Evolutionary conservation across 371 early-diverging fungal genomes (phyloP).

Genomic region (Actinomortierella ambigua): DNA sequence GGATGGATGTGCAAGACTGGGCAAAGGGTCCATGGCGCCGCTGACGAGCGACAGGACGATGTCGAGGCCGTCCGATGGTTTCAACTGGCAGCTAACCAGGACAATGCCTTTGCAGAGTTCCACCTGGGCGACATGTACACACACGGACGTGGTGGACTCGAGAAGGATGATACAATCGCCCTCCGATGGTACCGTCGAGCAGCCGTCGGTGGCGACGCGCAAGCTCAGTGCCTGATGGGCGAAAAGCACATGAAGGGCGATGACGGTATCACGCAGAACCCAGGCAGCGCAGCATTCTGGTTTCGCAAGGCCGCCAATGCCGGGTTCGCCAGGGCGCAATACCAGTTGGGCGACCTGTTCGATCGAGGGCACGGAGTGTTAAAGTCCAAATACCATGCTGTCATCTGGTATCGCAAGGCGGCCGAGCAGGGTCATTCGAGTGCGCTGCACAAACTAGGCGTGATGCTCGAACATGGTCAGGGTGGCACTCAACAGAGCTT

Average conservation of each 20-base stretch:
- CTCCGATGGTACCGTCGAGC: slow-evolving; percentile 79
- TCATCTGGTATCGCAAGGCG: slow-evolving; percentile 71
- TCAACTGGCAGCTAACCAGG: slow-evolving; percentile 67
- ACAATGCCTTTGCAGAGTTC: slow-evolving; percentile 82
- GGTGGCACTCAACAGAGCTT: slow-evolving; percentile 71
- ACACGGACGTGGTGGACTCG: slow-evolving; percentile 74
- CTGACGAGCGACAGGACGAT: too few relatives aligned
- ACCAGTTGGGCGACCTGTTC: too few relatives aligned
- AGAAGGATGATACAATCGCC: slow-evolving; percentile 63
- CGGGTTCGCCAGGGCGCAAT: too few relatives aligned
- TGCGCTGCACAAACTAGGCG: slow-evolving; percentile 82
- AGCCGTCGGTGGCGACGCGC: slow-evolving; percentile 76
- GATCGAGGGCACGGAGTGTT: slow-evolving; percentile 82
- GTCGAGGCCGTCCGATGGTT: slow-evolving; percentile 78
- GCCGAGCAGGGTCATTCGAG: slow-evolving; percentile 71
- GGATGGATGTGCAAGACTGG: too few relatives aligned
- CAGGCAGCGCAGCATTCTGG: too few relatives aligned
- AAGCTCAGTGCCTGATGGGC: slow-evolving; percentile 68
- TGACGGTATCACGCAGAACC: too few relatives aligned
- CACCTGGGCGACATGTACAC: slow-evolving; percentile 80
- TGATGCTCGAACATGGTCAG: slow-evolving; percentile 86
- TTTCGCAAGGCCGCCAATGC: too few relatives aligned
- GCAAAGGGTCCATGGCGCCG: too few relatives aligned
- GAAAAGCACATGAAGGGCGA: too few relatives aligned
- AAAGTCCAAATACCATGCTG: slow-evolving; percentile 66